Evolutionary conservation across 73 alveolate species (phyloP), one percentile per base, ranked within the genome.

Genomic region (Paramecium bursaria): DNA sequence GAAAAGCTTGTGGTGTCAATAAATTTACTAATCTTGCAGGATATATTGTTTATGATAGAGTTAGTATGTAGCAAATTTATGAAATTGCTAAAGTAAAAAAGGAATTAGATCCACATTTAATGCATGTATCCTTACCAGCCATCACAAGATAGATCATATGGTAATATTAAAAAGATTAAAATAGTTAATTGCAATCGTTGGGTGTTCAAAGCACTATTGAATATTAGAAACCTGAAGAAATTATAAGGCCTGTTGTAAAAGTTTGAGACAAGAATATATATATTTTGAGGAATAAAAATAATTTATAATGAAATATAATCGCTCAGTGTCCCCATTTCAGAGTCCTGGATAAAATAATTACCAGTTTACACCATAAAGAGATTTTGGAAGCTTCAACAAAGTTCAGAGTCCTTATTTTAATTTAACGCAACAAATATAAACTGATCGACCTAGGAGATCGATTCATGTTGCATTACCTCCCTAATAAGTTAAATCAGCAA

Each of bases 51-150:
- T 55, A 51, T 6, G 95, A 91, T 17, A 67, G 89, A 4, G 87
- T 90, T 29, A 73, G 90, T 14, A 61, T 90, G 48, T 79, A 90
- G 50, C 73, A 90, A 26, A 26, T 90, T 7, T 90, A 90, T 60
- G 95, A 90, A 48, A 90, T 90, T 9, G 95, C 95, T 2, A 90
- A 90, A 55, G 76, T 90, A 13, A 90, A 90, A 49, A 47, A 87
- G 50, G 95, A 90, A 82, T 10, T 73, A n/a, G 95, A 90, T 57
- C 91, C 85, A 2, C 79, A 87, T 48, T 55, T 90, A 29, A 42
- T 35, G 31, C 52, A 52, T 67, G 82, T 67, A 15, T 67, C 82
- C 0, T 47, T 67, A 7, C 55, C 53, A 15, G 54, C 82, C 46
- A 67, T 67, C 4, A 39, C 60, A 21, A 67, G 82, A 42, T 25